Evolutionary conservation across 805 yeast genomes (phyloP), one percentile per base, ranked within the genome.

Genomic region (Saturnispora serradocipensis): DNA sequence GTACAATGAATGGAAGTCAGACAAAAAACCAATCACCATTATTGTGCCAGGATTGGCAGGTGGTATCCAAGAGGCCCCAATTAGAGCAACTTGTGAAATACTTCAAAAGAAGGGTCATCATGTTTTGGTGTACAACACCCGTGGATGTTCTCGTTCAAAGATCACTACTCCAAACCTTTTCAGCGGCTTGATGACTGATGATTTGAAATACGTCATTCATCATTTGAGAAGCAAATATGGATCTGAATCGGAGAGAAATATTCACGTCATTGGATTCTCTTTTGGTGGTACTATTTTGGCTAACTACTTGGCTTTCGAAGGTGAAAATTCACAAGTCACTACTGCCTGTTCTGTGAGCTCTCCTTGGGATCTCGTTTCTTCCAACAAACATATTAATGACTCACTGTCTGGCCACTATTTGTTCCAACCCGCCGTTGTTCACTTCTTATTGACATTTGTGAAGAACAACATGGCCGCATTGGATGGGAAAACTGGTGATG

Each of bases 71-170:
- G 93, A 86, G 63, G 80, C 86, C 20, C 82, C 82, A 52, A 77
- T 85, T 45, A 73, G 88, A 55, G 75, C 84, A 8, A 68, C 81
- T 38, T 66, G 79, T 36, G 67, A 69, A 45, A 64, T 67, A 20
- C 65, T 82, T 46, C 72, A 75, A 32, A 59, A 63, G 1, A 69
- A 50, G 59, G 70, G 55, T 73, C 81, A 62, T 80, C 83, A 66
- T 20, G 61, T 81, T 46, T 84, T 82, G 18, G 78, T 77, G 3
- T 61, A 86, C 46, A 84, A 84, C 62, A 74, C 86, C 16, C 72
- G 95, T 61, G 95, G 95, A 3, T 85, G 91, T 66, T 84, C 88
- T 30, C 75, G 87, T 61, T 83, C 88, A 20, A 82, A 82, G 55
- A 72, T 86, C 51, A 76, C 88, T 1, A 78, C 87, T 5, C 87